phyloP scores from a whole-genome alignment of 2,329 filamentous ascomycete species.

The Metarhizium sp. region DNA sequence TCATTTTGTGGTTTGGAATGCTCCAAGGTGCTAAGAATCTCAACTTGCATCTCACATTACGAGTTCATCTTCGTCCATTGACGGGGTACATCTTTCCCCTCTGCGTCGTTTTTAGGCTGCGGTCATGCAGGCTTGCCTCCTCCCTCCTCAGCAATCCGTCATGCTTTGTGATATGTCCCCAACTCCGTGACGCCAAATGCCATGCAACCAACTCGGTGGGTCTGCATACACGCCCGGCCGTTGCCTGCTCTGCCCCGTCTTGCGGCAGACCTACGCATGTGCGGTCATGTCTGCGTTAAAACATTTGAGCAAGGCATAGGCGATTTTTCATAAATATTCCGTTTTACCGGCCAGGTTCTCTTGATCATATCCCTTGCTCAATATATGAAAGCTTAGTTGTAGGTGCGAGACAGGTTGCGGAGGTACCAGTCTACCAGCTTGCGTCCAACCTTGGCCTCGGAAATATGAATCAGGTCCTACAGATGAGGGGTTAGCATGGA shows the following conservation, averaged over 20 bases:
- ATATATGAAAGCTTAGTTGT: slow-evolving; percentile 42
- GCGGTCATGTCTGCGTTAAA: not conserved
- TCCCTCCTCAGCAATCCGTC: not conserved
- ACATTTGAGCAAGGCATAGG: not conserved
- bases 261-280: too few relatives aligned
- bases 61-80: not conserved
- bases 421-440: slow-evolving; percentile 99
- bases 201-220: slow-evolving; percentile 26
- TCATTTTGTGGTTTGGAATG: not conserved
- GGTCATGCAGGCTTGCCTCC: not conserved
- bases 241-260: not conserved
- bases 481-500: slow-evolving; percentile 13
- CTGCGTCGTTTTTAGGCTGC: not conserved
- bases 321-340: not conserved
- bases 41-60: not conserved
- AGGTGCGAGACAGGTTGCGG: slow-evolving; percentile 89
- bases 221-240: slow-evolving; percentile 14
- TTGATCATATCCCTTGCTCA: not conserved
- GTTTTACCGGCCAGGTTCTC: not conserved
- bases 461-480: slow-evolving; percentile 94
- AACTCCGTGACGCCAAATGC: slow-evolving; percentile 33
- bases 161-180: slow-evolving; percentile 11
- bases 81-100: not conserved
- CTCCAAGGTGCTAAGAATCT: not conserved
- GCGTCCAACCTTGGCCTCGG: slow-evolving; percentile 94